These are phyloP conservation scores for Alloascoidea africana DNA, from an alignment of 805 yeast species.

Conservation along the genomic window DNA sequence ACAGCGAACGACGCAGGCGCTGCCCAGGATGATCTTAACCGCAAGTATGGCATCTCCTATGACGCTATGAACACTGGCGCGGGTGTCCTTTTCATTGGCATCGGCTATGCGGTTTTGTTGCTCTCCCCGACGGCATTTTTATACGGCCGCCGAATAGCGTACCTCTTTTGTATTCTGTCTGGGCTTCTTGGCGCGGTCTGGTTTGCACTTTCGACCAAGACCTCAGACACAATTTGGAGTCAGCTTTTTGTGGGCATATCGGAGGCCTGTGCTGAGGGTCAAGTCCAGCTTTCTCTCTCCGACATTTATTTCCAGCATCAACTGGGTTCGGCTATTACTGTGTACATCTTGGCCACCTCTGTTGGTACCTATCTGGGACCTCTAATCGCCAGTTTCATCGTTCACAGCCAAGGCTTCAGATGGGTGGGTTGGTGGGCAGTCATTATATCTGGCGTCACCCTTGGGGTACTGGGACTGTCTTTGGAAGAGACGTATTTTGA, in stretches of 20 bases:
- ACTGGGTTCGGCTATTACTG: conserved; percentile 43
- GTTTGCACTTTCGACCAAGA: conserved; percentile 42
- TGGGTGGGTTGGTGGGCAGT: conserved; percentile 53
- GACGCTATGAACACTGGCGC: conserved; percentile 68
- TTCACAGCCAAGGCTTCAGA: conserved; percentile 32
- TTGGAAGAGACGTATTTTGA: conserved; percentile 55
- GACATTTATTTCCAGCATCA: conserved; percentile 56
- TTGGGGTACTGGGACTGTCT: conserved; percentile 30
- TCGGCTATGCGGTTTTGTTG: conserved; percentile 49
- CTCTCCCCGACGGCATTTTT: conserved; percentile 55
- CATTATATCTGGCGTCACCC: conserved; percentile 38
- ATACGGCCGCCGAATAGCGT: conserved; percentile 53
- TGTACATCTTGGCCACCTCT: conserved; percentile 50
- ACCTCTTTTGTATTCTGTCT: conserved; percentile 39
- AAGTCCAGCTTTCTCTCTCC: conserved; percentile 37
- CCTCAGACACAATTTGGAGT: conserved; percentile 58
- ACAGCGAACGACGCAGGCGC: conserved; percentile 66
- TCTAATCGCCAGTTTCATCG: conserved; percentile 45
- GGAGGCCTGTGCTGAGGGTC: conserved; percentile 52
- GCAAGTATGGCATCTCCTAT: conserved; percentile 46
- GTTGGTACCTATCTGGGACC: conserved; percentile 59
- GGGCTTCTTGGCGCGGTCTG: conserved; percentile 57
- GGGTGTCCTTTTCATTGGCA: conserved; percentile 57
- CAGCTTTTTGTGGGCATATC: conserved; percentile 69
- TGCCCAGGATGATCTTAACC: conserved; percentile 50